These are phyloP conservation scores for Fusarium agapanthi DNA, from an alignment of 2,329 filamentous ascomycete genomes.

Conservation along the genomic window DNA sequence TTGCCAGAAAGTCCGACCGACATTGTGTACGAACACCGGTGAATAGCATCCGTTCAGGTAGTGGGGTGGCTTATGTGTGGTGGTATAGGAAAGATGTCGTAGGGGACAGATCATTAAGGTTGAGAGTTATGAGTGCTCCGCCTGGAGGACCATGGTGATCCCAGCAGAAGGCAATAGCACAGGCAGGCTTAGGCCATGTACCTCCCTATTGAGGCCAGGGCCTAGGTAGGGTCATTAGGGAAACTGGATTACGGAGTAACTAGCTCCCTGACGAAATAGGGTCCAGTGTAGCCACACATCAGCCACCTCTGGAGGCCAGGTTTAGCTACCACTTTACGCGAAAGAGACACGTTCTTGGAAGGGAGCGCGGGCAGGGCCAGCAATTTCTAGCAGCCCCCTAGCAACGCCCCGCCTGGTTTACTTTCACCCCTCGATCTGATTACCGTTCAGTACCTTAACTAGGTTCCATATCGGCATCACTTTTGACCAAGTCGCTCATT, in stretches of 20 bases:
- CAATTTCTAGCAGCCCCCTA: slow-evolving; percentile 25
- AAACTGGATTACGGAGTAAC: background rate
- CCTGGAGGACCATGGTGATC: slow-evolving; percentile 4
- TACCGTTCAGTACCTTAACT: background rate
- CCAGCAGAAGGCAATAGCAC: background rate
- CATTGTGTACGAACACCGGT: slow-evolving; percentile 49
- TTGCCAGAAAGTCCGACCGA: slow-evolving; percentile 58
- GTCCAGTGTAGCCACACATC: background rate
- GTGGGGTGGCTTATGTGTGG: background rate
- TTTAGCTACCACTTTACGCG: slow-evolving; percentile 41
- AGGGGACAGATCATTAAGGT: background rate
- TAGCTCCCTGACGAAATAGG: background rate
- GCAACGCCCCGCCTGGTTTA: slow-evolving; percentile 31
- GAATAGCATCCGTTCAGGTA: background rate
- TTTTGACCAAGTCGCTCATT: slow-evolving; percentile 10
- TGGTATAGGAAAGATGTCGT: background rate
- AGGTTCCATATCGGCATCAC: slow-evolving; percentile 5
- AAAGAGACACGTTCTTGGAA: slow-evolving; percentile 30
- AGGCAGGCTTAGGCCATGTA: background rate
- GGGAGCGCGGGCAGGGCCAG: slow-evolving; percentile 12
- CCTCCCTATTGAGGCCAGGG: background rate
- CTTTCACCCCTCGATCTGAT: slow-evolving; percentile 28
- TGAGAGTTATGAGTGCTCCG: background rate
- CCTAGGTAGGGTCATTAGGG: slow-evolving; percentile 22
- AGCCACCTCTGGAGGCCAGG: slow-evolving; percentile 11